phyloP scores from a whole-genome alignment of 2,329 filamentous ascomycete species.

The Fusarium hostae region DNA sequence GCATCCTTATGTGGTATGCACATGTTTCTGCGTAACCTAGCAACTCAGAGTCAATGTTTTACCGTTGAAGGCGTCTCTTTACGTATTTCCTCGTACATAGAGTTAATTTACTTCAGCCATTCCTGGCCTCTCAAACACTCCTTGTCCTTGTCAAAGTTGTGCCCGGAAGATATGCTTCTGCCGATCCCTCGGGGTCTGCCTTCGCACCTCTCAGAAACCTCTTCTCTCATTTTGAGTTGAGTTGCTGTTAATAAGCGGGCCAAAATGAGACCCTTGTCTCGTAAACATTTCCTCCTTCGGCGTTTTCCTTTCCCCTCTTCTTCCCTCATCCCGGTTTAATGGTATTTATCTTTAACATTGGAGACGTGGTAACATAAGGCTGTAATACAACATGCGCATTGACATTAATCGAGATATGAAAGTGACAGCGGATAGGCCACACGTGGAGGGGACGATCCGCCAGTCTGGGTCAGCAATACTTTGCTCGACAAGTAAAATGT shows the following conservation, averaged over 20 bases:
- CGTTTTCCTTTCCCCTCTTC: not conserved
- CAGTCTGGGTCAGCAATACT: conserved; percentile 10
- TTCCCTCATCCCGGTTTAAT: not conserved
- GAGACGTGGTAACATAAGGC: not conserved
- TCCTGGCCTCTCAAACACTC: conserved; percentile 1
- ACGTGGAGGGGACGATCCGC: conserved; percentile 3
- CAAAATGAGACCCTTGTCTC: not conserved
- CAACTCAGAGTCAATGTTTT: not conserved
- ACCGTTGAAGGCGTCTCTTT: not conserved
- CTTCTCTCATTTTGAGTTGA: not conserved
- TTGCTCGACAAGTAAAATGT: not conserved
- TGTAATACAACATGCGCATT: not conserved
- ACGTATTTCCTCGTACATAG: not conserved
- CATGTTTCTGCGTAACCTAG: not conserved
- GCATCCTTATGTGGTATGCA: not conserved
- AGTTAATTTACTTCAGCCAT: conserved; percentile 6
- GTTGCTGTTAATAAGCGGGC: not conserved
- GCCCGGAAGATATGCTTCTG: conserved; percentile 15
- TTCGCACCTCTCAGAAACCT: not conserved
- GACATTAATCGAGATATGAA: not conserved
- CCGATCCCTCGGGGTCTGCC: conserved; percentile 15
- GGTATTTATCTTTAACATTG: not conserved
- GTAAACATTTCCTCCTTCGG: conserved; percentile 2
- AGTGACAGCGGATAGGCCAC: not conserved
- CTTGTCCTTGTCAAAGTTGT: conserved; percentile 4